Evolutionary conservation across 371 early-diverging fungal species (phyloP).

Genomic region (Rhizomucor miehei): DNA sequence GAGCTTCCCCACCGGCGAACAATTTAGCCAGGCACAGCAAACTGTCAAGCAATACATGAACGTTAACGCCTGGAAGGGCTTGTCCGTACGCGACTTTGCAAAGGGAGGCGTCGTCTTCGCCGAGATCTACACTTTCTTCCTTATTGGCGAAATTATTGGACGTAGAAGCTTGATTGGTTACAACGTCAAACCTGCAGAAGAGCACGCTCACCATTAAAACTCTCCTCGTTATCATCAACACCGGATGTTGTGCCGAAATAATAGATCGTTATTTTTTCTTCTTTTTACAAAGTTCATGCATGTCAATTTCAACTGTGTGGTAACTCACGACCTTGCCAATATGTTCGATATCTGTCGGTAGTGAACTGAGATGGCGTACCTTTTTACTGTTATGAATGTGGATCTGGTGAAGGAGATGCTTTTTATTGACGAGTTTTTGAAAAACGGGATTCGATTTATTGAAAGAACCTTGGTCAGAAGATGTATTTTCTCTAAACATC

Average conservation of each 20-base stretch:
- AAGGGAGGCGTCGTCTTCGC: conserved; percentile 63
- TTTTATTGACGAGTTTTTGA: too few species aligned
- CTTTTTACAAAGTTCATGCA: too few species aligned
- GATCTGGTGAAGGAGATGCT: too few species aligned
- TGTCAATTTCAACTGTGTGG: too few species aligned
- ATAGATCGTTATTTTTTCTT: too few species aligned
- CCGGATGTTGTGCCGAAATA: background rate
- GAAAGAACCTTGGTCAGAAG: too few species aligned
- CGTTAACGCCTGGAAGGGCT: conserved; percentile 50
- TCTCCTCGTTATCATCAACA: background rate
- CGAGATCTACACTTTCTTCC: conserved; percentile 70
- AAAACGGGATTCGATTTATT: too few species aligned
- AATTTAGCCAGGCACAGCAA: conserved; percentile 56
- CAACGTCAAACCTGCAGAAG: conserved; percentile 54
- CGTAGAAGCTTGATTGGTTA: conserved; percentile 74
- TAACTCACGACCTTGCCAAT: too few species aligned
- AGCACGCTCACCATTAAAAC: conserved; percentile 32
- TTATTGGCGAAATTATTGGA: conserved; percentile 72
- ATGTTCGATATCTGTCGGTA: too few species aligned
- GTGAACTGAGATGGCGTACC: too few species aligned
- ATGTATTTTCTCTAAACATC: too few species aligned
- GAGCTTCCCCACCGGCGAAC: conserved; percentile 59
- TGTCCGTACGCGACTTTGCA: conserved; percentile 39
- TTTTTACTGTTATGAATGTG: too few species aligned
- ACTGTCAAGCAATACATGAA: conserved; percentile 47